phyloP scores from a whole-genome alignment of 306 rosid species.

The Cicer yamashitae region DNA sequence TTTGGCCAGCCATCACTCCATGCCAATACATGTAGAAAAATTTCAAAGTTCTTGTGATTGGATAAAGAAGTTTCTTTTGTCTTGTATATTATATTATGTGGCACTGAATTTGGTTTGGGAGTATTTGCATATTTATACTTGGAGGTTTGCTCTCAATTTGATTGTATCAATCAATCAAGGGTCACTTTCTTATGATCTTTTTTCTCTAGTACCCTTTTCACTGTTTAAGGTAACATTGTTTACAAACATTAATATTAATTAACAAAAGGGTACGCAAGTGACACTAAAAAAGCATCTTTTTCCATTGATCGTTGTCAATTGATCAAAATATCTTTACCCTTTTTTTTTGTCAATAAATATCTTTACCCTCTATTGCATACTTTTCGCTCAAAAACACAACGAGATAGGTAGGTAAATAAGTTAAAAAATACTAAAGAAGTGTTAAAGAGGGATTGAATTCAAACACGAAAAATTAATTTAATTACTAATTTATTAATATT shows the following conservation, averaged over 20 bases:
- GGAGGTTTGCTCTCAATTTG: slow-evolving; percentile 47
- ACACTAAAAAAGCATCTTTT: slow-evolving; percentile 28
- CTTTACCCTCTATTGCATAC: no score
- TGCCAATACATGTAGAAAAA: slow-evolving; percentile 59
- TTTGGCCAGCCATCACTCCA: slow-evolving; percentile 64
- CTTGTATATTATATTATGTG: slow-evolving; percentile 47
- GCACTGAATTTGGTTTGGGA: slow-evolving; percentile 42
- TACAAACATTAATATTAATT: neutral
- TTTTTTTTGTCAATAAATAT: no score
- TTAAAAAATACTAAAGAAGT: no score
- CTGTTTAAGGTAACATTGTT: slow-evolving; percentile 50
- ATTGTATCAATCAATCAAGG: slow-evolving; percentile 48
- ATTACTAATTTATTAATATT: no score
- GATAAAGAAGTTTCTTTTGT: slow-evolving; percentile 1
- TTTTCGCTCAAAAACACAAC: no score
- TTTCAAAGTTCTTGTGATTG: slow-evolving; percentile 14
- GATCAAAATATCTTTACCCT: slow-evolving; percentile 29
- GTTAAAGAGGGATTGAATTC: no score
- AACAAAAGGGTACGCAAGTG: slow-evolving; percentile 19
- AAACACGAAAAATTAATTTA: no score
- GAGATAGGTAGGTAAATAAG: no score
- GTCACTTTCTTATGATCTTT: slow-evolving; percentile 66
- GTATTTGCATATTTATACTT: slow-evolving; percentile 65
- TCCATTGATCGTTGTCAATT: slow-evolving; percentile 24
- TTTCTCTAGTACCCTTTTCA: slow-evolving; percentile 48